Percentiles rank a stretch among this genome's conserved stretches.
Conservation (phyloP, 768 basidiomycete genomes). For the Rhizopogon sp. region DNA sequence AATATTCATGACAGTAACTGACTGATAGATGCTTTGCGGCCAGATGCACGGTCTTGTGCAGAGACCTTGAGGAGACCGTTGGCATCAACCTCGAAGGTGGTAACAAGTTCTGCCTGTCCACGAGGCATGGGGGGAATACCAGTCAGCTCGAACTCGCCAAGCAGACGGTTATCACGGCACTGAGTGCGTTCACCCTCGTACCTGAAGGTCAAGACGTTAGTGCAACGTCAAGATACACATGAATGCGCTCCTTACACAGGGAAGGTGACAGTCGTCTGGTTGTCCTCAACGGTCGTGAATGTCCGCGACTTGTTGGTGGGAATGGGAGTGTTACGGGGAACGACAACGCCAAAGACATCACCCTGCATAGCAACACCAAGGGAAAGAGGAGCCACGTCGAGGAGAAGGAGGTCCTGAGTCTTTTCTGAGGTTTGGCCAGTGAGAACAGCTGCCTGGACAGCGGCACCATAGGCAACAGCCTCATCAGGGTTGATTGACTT, state of each 20-base stretch:
- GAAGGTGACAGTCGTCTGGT: constrained; percentile 99
- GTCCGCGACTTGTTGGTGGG: constrained; percentile 98
- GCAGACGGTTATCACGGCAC: constrained; percentile 97
- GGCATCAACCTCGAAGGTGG: constrained; percentile 99
- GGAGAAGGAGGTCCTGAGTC: constrained; percentile 96
- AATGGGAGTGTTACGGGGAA: constrained; percentile 99
- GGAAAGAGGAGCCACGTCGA: constrained; percentile 97
- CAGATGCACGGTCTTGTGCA: constrained; percentile 96
- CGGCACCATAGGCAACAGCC: constrained; percentile 99
- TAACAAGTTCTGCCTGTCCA: constrained; percentile 98
- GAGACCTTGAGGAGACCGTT: constrained; percentile 99
- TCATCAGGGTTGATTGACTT: constrained; percentile 99
- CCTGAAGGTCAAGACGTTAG: constrained; percentile 28
- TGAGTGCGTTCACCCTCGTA: constrained; percentile 99
- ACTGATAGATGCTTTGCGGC: constrained; percentile 98
- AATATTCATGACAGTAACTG: constrained; percentile 24
- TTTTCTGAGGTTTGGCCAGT: constrained; percentile 99
- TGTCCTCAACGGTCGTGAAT: constrained; percentile 99
- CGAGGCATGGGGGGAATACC: constrained; percentile 99
- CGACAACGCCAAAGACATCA: constrained; percentile 99
- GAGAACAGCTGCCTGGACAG: constrained; percentile 98
- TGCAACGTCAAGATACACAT: not conserved
- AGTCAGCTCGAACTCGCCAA: constrained; percentile 98
- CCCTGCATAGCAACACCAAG: constrained; percentile 99
- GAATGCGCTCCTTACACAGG: constrained; percentile 64